phyloP scores from a whole-genome alignment of 768 basidiomycete species.

The Mycena chlorophos region DNA sequence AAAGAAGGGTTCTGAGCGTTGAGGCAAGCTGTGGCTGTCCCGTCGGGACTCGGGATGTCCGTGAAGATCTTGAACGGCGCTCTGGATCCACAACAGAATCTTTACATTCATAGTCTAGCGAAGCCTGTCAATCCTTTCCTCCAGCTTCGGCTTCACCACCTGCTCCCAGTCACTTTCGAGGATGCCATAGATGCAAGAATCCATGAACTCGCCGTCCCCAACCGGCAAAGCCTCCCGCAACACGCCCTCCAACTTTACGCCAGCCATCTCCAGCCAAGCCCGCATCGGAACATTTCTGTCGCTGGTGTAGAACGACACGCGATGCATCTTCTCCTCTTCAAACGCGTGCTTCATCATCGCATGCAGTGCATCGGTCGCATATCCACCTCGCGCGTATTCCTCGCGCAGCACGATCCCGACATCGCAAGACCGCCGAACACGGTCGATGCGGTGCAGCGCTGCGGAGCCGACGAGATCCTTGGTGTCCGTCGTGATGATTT shows the following conservation, averaged over 20 bases:
- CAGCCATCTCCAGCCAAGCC: not conserved
- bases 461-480: constrained; percentile 5
- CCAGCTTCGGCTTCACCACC: no score
- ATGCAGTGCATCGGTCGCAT: not conserved
- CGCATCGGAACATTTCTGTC: not conserved
- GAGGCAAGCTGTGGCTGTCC: no score
- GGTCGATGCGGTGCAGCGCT: not conserved
- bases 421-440: not conserved
- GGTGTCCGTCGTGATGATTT: constrained; percentile 30
- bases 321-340: not conserved
- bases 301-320: not conserved
- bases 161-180: not conserved
- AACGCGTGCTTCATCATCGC: not conserved
- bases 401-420: not conserved
- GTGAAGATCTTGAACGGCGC: no score
- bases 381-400: not conserved
- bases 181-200: not conserved
- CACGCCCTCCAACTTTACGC: not conserved
- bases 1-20: no score
- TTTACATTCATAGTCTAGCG: no score
- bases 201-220: not conserved
- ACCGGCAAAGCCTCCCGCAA: not conserved
- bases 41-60: no score
- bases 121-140: no score
- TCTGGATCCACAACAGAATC: no score